Conservation (phyloP, 73 alveolate genomes). For the Tetrahymena elliotti region DNA sequence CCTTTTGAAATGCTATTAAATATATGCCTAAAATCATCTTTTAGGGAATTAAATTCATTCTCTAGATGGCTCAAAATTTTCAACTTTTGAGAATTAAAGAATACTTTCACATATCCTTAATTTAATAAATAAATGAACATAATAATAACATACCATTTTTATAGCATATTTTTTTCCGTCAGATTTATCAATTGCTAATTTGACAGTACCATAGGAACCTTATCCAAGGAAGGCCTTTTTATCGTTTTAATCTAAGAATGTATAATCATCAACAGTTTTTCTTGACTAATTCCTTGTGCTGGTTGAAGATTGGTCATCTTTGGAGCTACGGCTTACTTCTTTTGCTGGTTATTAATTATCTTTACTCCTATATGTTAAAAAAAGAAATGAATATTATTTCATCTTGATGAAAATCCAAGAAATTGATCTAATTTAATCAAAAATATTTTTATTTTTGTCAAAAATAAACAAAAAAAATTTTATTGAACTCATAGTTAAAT, state of each 20-base stretch:
- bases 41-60: no score
- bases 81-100: no score
- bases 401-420: neutral
- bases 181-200: slow-evolving; percentile 14
- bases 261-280: neutral
- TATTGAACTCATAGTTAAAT: no score
- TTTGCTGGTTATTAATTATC: neutral
- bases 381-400: neutral
- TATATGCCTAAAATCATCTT: neutral
- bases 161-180: slow-evolving; percentile 31
- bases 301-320: neutral
- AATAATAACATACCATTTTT: slow-evolving; percentile 14
- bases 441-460: no score
- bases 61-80: neutral
- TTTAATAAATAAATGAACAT: neutral
- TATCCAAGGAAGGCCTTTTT: slow-evolving; percentile 12
- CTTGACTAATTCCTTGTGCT: neutral
- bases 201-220: slow-evolving; percentile 39
- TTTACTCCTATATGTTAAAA: neutral
- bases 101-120: neutral
- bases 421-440: neutral
- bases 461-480: neutral
- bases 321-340: neutral
- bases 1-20: neutral
- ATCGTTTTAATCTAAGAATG: neutral